Conservation (phyloP, 306 rosid species). For the Ormosia semicastrata region DNA sequence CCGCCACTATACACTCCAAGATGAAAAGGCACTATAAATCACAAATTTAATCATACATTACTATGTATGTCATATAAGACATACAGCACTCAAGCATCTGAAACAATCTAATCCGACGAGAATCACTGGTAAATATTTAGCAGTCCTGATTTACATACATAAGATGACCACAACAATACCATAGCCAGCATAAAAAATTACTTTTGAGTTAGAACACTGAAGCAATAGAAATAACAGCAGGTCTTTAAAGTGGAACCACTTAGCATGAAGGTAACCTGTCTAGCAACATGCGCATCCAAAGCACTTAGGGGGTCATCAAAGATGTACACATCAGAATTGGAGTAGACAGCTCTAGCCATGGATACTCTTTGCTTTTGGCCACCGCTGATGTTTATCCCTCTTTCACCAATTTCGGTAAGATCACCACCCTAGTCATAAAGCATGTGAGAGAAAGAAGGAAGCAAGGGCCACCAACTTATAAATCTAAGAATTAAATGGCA, state of each 20-base stretch:
- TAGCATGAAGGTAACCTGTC: conserved; percentile 61
- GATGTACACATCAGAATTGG: conserved; percentile 77
- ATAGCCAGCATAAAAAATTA: conserved; percentile 5
- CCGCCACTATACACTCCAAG: neutral
- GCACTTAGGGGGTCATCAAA: conserved; percentile 98
- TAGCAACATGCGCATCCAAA: conserved; percentile 89
- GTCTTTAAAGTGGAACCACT: conserved; percentile 1
- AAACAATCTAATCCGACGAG: neutral
- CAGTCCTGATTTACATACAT: conserved; percentile 3
- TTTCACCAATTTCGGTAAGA: conserved; percentile 95
- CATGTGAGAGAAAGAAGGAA: conserved; percentile 19
- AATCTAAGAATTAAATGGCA: neutral
- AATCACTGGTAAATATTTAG: neutral
- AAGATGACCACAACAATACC: conserved; percentile 3
- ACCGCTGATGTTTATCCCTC: conserved; percentile 96
- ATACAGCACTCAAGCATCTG: neutral
- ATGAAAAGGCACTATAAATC: neutral
- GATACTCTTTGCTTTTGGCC: conserved; percentile 98
- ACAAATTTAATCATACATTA: conserved; percentile 3
- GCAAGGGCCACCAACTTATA: conserved; percentile 14
- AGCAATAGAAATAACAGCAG: conserved; percentile 17
- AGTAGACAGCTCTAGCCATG: conserved; percentile 93
- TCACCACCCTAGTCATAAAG: conserved; percentile 64
- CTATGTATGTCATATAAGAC: neutral
- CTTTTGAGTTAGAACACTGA: neutral